Conservation (phyloP, 306 rosid genomes). For the Cucurbita pepo region DNA sequence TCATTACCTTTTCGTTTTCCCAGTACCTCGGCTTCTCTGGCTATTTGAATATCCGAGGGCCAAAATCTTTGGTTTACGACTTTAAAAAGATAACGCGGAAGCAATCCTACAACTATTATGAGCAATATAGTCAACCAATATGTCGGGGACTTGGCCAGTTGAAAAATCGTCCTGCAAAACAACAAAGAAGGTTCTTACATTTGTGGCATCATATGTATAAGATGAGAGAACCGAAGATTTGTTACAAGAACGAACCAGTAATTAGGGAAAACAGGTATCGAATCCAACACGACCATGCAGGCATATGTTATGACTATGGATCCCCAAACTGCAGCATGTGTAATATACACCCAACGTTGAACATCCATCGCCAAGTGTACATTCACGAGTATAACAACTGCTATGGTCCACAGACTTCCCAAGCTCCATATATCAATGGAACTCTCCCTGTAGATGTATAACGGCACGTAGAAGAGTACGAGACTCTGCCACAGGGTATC, state of each 20-base stretch:
- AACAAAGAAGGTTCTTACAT: background rate
- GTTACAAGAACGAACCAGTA: constrained; percentile 54
- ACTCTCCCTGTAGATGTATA: constrained; percentile 68
- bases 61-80: constrained; percentile 54
- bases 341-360: constrained; percentile 61
- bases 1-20: constrained; percentile 11
- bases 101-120: constrained; percentile 56
- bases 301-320: constrained; percentile 73
- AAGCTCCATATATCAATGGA: constrained; percentile 86
- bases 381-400: constrained; percentile 87
- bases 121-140: constrained; percentile 78
- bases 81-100: constrained; percentile 71
- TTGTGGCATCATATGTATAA: constrained; percentile 8
- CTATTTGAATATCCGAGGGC: constrained; percentile 91
- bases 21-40: constrained; percentile 56
- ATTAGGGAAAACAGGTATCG: constrained; percentile 65
- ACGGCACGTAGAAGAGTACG: constrained; percentile 64
- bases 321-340: constrained; percentile 90
- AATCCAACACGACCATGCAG: constrained; percentile 78
- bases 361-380: constrained; percentile 90
- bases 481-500: constrained; percentile 99
- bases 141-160: constrained; percentile 48
- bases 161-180: constrained; percentile 63
- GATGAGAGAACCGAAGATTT: background rate
- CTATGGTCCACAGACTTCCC: constrained; percentile 95